Conservation (phyloP, 169 alveolate genomes). For the Plasmodium berghei region DNA sequence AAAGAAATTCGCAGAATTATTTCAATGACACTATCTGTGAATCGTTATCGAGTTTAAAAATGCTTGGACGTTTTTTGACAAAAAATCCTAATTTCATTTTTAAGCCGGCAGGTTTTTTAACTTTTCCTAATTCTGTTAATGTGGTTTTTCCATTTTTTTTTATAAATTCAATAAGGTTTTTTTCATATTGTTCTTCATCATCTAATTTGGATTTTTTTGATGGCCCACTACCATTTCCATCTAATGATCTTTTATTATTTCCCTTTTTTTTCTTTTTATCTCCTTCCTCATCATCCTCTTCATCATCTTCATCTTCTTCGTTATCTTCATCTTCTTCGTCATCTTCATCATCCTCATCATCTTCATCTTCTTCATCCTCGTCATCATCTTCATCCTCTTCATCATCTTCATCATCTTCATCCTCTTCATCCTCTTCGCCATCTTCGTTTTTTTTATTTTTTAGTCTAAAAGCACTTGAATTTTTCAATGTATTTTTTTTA, state of each 20-base stretch:
- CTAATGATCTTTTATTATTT: slow-evolving; percentile 69
- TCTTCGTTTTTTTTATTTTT: slow-evolving; percentile 62
- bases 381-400: slow-evolving; percentile 76
- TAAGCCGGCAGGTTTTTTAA: slow-evolving; percentile 87
- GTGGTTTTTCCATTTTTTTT: slow-evolving; percentile 88
- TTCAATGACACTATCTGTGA: slow-evolving; percentile 66
- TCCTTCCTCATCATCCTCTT: slow-evolving; percentile 81
- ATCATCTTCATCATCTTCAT: slow-evolving; percentile 78
- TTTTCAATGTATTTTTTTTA: slow-evolving; percentile 70
- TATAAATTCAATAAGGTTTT: slow-evolving; percentile 82
- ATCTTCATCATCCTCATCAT: slow-evolving; percentile 81
- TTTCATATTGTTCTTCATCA: slow-evolving; percentile 79
- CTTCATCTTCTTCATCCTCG: slow-evolving; percentile 78
- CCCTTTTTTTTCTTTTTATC: slow-evolving; percentile 84
- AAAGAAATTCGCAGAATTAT: not conserved
- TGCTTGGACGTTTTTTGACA: slow-evolving; percentile 80
- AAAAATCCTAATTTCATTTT: slow-evolving; percentile 85
- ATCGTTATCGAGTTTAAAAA: slow-evolving; percentile 81
- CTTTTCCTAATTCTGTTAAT: slow-evolving; percentile 86
- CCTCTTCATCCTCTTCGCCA: slow-evolving; percentile 80
- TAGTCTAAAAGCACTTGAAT: slow-evolving; percentile 36
- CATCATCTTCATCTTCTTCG: slow-evolving; percentile 82
- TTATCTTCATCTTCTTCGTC: slow-evolving; percentile 81
- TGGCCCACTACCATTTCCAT: slow-evolving; percentile 59
- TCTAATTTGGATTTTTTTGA: slow-evolving; percentile 55